Percentiles rank a stretch among this genome's conserved stretches.
Conservation (phyloP, 2,329 filamentous ascomycete genomes). For the Monilinia vaccinii-corymbosi region DNA sequence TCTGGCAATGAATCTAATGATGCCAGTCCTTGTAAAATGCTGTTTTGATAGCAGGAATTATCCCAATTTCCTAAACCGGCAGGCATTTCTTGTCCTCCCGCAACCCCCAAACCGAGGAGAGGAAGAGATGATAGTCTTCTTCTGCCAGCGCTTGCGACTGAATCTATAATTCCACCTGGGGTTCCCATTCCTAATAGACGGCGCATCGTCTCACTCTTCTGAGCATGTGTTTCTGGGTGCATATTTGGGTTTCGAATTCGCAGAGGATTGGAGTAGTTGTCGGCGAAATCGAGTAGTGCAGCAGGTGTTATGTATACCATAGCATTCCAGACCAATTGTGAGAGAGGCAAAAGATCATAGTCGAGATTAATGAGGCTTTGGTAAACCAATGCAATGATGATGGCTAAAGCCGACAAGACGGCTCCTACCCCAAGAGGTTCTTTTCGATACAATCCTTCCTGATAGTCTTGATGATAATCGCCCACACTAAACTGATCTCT, state of each 20-base stretch:
- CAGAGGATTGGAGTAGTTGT: conserved; percentile 31
- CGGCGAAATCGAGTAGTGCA: conserved; percentile 46
- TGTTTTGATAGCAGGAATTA: conserved; percentile 98
- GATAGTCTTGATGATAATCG: conserved; percentile 30
- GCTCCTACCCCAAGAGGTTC: conserved; percentile 10
- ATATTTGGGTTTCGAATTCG: conserved; percentile 41
- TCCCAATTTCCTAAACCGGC: conserved; percentile 80
- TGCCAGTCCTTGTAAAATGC: conserved; percentile 76
- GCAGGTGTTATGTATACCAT: conserved; percentile 49
- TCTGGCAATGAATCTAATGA: conserved; percentile 60
- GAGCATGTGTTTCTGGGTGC: conserved; percentile 38
- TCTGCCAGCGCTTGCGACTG: conserved; percentile 49
- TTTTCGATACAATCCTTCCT: conserved; percentile 14
- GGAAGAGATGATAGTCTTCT: conserved; percentile 43
- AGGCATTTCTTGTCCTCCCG: conserved; percentile 37
- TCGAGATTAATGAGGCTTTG: conserved; percentile 24
- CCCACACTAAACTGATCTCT: conserved; percentile 20
- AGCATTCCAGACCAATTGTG: conserved; percentile 50
- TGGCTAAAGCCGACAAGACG: conserved; percentile 22
- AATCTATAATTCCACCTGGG: conserved; percentile 43
- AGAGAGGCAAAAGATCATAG: conserved; percentile 33
- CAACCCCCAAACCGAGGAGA: conserved; percentile 27
- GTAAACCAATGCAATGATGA: conserved; percentile 23
- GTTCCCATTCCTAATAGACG: conserved; percentile 52
- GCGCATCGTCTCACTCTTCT: conserved; percentile 57